A percentile compares a stretch with the other conserved stretches of the same genome.
Conservation (phyloP, 1,139 yeast genomes). For the Hemisphaericaspora xylanilytica region DNA sequence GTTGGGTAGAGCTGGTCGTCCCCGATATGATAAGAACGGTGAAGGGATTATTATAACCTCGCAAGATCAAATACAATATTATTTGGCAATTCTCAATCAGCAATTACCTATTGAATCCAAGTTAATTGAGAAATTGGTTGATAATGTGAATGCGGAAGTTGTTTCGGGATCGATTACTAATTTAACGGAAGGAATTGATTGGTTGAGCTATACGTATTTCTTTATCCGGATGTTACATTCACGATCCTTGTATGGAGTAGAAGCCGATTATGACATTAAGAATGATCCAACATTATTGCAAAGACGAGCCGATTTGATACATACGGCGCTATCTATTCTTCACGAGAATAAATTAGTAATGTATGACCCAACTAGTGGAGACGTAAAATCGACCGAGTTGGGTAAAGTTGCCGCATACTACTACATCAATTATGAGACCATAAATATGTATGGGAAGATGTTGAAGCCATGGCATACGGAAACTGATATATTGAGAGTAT, state of each 20-base stretch:
- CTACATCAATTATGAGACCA: conserved; percentile 75
- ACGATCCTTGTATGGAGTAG: conserved; percentile 75
- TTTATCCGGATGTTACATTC: conserved; percentile 76
- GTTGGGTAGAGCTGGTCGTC: conserved; percentile 98
- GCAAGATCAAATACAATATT: conserved; percentile 82
- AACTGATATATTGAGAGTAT: conserved; percentile 73
- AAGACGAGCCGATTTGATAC: conserved; percentile 66
- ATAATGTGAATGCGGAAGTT: conserved; percentile 82
- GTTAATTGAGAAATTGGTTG: conserved; percentile 66
- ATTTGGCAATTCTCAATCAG: conserved; percentile 82
- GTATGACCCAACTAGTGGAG: conserved; percentile 54
- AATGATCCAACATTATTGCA: conserved; percentile 39
- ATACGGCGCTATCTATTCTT: conserved; percentile 68
- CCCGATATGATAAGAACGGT: conserved; percentile 87
- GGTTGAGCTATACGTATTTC: conserved; percentile 81
- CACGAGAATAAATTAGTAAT: conserved; percentile 53
- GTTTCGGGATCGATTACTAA: conserved; percentile 66
- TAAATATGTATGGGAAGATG: conserved; percentile 57
- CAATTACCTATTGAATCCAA: conserved; percentile 94
- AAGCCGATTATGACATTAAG: conserved; percentile 53
- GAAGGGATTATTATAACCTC: conserved; percentile 92
- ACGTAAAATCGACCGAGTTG: conserved; percentile 58
- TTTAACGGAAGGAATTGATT: conserved; percentile 65
- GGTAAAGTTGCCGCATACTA: conserved; percentile 87
- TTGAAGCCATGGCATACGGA: conserved; percentile 65